Evolutionary conservation across 345 rosid genomes (phyloP), one percentile per base, ranked within the genome.

Genomic region (Bruguiera gymnorhiza): DNA sequence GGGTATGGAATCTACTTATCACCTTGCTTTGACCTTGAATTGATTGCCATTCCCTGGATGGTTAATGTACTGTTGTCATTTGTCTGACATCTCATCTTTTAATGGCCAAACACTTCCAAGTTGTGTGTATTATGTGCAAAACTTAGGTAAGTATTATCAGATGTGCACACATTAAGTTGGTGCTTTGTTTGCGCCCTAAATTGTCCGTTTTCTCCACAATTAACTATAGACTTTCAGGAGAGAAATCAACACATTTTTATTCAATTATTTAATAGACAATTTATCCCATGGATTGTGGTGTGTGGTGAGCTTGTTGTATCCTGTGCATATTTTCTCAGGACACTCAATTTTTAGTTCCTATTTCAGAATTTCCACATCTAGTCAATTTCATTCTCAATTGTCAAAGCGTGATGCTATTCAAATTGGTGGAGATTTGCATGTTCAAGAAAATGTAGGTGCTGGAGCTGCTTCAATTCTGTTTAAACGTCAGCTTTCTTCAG

Each of bases 321-420:
- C 13, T 68, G n/a, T 62, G 31, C 15, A 56, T 60, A 31, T 51
- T 32, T 77, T 50, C 18, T 73, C 30, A 60, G 63, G 24, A 50
- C 46, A 65, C 31, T 78, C 18, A 69, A 68, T 9, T 75, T 62
- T 64, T 58, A 67, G 55, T 76, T 61, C 54, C 18, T 75, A 63
- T 79, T 54, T 70, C 87, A 90, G 97, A 77, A 89, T 90, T 98
- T 91, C 85, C 75, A 92, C 92, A 96, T 60, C 87, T 74, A 90
- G 91, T 78, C 80, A 92, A 84, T 83, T 92, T 75, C 90, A 88
- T 68, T 85, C 96, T 37, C 93, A 83, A 67, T 68, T 96, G 71
- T 96, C 99, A n/a, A 86, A 96, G 77, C 71, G 77, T 32, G 85
- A 86, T 74, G 76, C 83, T 39, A 50, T 96, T 43, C 86, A 86